Evolutionary conservation across 2,329 filamentous ascomycete genomes (phyloP), one percentile per base, ranked within the genome.

Genomic region (Plectosphaerella cucumerina): DNA sequence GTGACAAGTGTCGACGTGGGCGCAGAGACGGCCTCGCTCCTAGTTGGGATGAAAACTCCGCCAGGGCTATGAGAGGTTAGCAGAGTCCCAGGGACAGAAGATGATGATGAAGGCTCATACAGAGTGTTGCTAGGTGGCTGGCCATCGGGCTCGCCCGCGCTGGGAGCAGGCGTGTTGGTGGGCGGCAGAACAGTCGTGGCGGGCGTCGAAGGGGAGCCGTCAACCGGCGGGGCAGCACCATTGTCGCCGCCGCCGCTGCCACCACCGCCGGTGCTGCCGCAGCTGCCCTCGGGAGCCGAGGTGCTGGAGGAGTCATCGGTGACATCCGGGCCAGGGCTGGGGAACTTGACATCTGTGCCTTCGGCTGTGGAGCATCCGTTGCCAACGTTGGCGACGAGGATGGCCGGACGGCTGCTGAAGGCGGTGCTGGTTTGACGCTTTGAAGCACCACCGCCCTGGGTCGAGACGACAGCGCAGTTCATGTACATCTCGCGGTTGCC

Each of bases 401-500:
- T 80, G 44, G 76, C 68, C 1, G 89, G 88, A 1, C 87, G 81
- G 42, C 66, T 65, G 51, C 72, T 70, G 64, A 89, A 82, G 11
- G 54, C 44, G 22, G 51, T 41, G 45, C 49, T 17, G 17, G 48
- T 31, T 15, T 55, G 57, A 48, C 70, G 67, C 62, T 69, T 69
- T 49, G 51, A 55, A 11, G 57, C 60, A 50, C 63, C 62, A 46
- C 67, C 65, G 23, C 68, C 67, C 50, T 65, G 68, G 63, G 91
- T 84, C 55, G 79, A 82, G 59, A 92, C 79, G 48, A 80, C 75
- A 8, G 89, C 88, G 63, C 89, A 94, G 70, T 90, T 90, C 86
- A 90, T 90, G 78, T 94, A 94, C 81, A 88, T 89, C 66, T 93
- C 89, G 45, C 89, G 80, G 70, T 91, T 91, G 22, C 89, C 88